phyloP scores from a whole-genome alignment of 148 eudicot genomes.

The Agrostemma githago region DNA sequence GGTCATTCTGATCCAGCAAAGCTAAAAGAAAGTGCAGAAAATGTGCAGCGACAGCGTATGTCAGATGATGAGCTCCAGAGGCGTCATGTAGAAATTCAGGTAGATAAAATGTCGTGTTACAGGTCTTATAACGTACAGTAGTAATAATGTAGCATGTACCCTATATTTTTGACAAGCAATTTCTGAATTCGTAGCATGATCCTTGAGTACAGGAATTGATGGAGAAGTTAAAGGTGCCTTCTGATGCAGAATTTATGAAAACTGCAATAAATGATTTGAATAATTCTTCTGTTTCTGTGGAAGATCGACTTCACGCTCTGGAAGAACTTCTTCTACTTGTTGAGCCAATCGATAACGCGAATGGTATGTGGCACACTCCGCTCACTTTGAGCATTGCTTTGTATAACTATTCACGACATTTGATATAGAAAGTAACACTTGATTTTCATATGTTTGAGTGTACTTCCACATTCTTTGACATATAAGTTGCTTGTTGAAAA shows the following conservation, averaged over 20 bases:
- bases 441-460: neutral
- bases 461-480: neutral
- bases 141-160: neutral
- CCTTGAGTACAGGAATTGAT: constrained; percentile 58
- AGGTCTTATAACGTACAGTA: neutral
- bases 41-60: constrained; percentile 39
- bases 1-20: constrained; percentile 91
- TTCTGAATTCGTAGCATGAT: neutral
- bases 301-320: constrained; percentile 67
- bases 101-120: constrained; percentile 19
- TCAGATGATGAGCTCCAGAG: constrained; percentile 62
- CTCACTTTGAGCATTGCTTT: neutral
- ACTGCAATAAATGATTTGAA: constrained; percentile 77
- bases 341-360: constrained; percentile 91
- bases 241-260: constrained; percentile 87
- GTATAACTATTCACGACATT: neutral
- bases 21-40: constrained; percentile 61
- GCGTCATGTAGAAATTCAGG: constrained; percentile 78
- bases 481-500: neutral
- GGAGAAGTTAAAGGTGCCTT: constrained; percentile 77
- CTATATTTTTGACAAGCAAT: neutral
- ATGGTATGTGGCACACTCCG: constrained; percentile 36
- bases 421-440: neutral
- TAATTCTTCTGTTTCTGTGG: constrained; percentile 64
- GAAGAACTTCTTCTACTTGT: constrained; percentile 83